Percentiles rank a stretch among this genome's conserved stretches.
phyloP scores from a whole-genome alignment of 495 filamentous ascomycete genomes.

The Stereocaulon alpinum region DNA sequence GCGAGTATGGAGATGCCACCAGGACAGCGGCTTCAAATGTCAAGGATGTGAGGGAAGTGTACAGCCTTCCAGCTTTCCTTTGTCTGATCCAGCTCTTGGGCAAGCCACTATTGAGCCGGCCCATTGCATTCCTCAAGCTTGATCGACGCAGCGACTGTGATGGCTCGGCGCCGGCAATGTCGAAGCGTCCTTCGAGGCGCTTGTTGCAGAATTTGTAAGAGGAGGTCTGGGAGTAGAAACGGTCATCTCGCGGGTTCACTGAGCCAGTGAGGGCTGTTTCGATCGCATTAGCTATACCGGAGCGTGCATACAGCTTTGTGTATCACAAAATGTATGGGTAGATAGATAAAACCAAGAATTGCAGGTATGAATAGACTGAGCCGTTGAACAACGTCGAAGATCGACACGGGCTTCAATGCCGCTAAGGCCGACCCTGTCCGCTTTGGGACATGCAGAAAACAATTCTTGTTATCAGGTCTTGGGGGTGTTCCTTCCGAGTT shows the following conservation, averaged over 20 bases:
- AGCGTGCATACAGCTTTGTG: not conserved
- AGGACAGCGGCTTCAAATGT: slow-evolving; percentile 91
- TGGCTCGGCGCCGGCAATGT: slow-evolving; percentile 92
- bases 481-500: not conserved
- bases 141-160: slow-evolving; percentile 80
- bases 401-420: not conserved
- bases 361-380: not conserved
- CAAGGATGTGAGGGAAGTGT: slow-evolving; percentile 70
- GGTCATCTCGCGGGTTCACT: not conserved
- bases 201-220: slow-evolving; percentile 34
- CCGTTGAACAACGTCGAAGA: not conserved
- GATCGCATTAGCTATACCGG: no score
- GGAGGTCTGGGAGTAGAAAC: not conserved
- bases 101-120: slow-evolving; percentile 74
- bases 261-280: no score
- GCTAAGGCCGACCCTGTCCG: slow-evolving; percentile 2
- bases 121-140: slow-evolving; percentile 90
- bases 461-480: slow-evolving; percentile 1
- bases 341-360: not conserved
- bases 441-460: slow-evolving; percentile 5
- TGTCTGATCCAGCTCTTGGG: slow-evolving; percentile 83
- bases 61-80: slow-evolving; percentile 21
- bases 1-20: slow-evolving; percentile 61
- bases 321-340: not conserved
- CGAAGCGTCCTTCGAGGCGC: slow-evolving; percentile 84